Evolutionary conservation across 148 eudicot species (phyloP), one percentile per base, ranked within the genome.

Genomic region (Arbutus unedo): DNA sequence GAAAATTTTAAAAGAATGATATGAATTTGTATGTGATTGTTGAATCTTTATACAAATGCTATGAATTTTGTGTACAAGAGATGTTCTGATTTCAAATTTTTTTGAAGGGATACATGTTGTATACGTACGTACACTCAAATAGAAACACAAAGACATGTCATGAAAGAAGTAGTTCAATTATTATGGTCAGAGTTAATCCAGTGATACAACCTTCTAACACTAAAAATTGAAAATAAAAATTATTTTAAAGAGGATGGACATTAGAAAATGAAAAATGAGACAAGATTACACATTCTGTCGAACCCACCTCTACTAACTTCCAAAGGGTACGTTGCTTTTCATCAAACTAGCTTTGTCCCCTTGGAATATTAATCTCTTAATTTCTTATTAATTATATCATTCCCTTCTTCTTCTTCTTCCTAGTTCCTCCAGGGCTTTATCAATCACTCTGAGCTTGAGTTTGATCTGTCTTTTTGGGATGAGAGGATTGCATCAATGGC

Each of bases 401-500:
- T 7, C 23, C 23, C 71, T 60, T 47, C 4, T 60, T n/a, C 45
- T 64, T 45, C 45, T 64, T 23, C 56, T 7, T 66, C 74, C 31
- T 25, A 8, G 38, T 19, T 47, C 23, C 23, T 79, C 5, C 15
- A 49, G 10, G 51, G 43, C 19, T 49, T 41, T 25, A 54, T 6
- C 6, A 74, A 79, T 86, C 78, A 89, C 73, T 86, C 89, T 21
- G 89, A 89, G 79, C 81, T 87, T 45, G 91, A 91, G 71, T 82
- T 86, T 82, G 38, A 31, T 31, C 85, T 84, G 76, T 87, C 90
- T 76, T 93, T 88, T 80, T 96, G 97, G 67, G 98, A 84, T 45
- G 92, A 89, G 62, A 96, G 89, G 49, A 96, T 96, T 71, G 93
- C 94, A 85, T 96, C 99, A 78, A 96, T 93, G 85, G 97, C 98